Conservation (phyloP, 768 basidiomycete genomes). For the Ramaria sp. region DNA sequence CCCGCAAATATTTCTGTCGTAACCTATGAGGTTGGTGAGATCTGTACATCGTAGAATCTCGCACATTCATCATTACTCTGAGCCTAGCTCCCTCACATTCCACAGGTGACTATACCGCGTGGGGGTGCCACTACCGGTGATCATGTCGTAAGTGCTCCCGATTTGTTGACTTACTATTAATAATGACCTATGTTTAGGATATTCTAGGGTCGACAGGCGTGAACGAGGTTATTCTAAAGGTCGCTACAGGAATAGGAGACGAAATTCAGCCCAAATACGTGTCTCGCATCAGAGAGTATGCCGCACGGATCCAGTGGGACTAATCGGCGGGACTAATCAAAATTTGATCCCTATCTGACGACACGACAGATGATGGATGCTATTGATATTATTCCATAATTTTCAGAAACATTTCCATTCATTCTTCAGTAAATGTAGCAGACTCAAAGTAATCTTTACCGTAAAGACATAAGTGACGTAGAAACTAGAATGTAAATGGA, state of each 20-base stretch:
- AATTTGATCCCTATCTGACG: no score
- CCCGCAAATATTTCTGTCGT: slow-evolving; percentile 79
- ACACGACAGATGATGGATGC: no score
- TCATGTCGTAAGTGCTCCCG: slow-evolving; percentile 65
- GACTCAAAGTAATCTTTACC: neutral
- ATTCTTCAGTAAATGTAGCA: neutral
- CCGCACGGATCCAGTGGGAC: slow-evolving; percentile 71
- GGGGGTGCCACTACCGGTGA: slow-evolving; percentile 91
- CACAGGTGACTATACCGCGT: slow-evolving; percentile 58
- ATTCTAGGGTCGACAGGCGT: slow-evolving; percentile 57
- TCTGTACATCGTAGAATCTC: neutral
- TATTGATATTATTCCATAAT: no score
- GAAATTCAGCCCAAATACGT: slow-evolving; percentile 62
- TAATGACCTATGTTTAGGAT: neutral
- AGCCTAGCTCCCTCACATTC: slow-evolving; percentile 65
- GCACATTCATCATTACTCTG: neutral
- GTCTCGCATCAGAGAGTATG: slow-evolving; percentile 71
- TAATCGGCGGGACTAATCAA: no score
- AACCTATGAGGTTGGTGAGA: slow-evolving; percentile 64
- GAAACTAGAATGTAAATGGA: neutral
- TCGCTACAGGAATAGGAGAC: slow-evolving; percentile 73
- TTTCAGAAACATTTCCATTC: neutral
- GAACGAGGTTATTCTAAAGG: slow-evolving; percentile 85
- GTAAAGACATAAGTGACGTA: neutral
- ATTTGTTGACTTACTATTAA: neutral